Base-by-base conservation (phyloP, 345 rosid genomes). In the Linum tenue region DNA sequence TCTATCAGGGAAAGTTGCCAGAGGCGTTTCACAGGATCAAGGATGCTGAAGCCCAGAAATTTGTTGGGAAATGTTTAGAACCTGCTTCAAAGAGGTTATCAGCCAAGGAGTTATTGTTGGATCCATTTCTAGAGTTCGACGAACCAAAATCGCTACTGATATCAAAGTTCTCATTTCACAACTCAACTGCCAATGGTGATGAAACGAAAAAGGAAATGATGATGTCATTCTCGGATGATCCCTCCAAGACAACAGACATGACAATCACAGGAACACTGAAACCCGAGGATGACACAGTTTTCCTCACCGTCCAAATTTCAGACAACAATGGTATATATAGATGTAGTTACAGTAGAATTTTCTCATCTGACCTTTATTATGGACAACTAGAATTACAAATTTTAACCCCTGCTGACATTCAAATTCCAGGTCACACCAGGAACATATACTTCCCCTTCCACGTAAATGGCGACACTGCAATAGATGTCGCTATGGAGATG, bases 401-500 rank as follows among this genome's bases (percentile, higher is more conserved):
- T 10, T 48, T 48, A 48, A 48, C 14, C 14, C 14, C 15, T 48
- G 3, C 14, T 48, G 53, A 48, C 53, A 9, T 1, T 43, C 50
- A 7, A 43, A 5, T 43, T 70, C 64, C 88, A 92, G 97, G 95
- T 72, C 79, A 70, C 59, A 81, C 81, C 50, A 85, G 91, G 75
- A 92, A 92, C 77, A 84, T 92, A 60, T 81, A 85, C 78, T 92
- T 92, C 73, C 91, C 94, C 0, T 92, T 84, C 59, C 85, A 87
- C 76, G 80, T 84, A 39, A 60, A 73, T 67, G 85, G 79, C 1
- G 98, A 92, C 75, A 90, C 92, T 39, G 78, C 98, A 10, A 72
- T 76, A 2, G 88, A 85, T 57, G 98, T 92, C 17, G 98, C 97
- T 0, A 35, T 78, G 71, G 98, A 92, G 79, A 92, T 92, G 98